Evolutionary conservation across 495 filamentous ascomycete genomes (phyloP).

Genomic region (Penicillium canariense): DNA sequence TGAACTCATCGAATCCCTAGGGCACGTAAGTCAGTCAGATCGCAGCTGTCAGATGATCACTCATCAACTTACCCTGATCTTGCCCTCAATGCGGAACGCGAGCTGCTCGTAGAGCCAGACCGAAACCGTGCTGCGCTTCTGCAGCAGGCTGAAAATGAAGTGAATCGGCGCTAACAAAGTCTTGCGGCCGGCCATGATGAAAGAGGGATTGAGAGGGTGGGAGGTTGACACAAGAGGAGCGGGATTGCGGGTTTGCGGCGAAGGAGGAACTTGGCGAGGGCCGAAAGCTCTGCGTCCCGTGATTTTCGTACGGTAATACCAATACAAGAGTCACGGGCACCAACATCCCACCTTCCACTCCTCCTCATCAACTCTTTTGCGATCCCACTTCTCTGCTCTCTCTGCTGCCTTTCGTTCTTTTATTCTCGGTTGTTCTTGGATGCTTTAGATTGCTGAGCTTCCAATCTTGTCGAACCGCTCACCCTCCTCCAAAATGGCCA

Average conservation of each 20-base stretch:
- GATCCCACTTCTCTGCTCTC: slow-evolving; percentile 6
- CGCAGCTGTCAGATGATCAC: background rate
- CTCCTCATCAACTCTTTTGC: slow-evolving; percentile 16
- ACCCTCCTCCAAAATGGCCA: slow-evolving; percentile 58
- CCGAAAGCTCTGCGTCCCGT: slow-evolving; percentile 27
- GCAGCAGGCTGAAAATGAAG: slow-evolving; percentile 96
- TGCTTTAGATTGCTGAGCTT: slow-evolving; percentile 18
- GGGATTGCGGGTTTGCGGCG: slow-evolving; percentile 1
- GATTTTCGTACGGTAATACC: slow-evolving; percentile 28
- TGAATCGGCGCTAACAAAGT: slow-evolving; percentile 96
- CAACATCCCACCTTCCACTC: slow-evolving; percentile 40
- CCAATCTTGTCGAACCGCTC: slow-evolving; percentile 13
- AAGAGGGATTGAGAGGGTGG: slow-evolving; percentile 3
- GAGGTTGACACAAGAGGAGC: background rate
- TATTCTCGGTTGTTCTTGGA: slow-evolving; percentile 14
- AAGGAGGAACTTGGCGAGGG: slow-evolving; percentile 1
- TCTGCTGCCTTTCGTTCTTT: slow-evolving; percentile 10
- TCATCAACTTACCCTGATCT: slow-evolving; percentile 68
- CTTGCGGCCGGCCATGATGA: slow-evolving; percentile 76
- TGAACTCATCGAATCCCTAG: slow-evolving; percentile 96
- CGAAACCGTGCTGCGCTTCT: slow-evolving; percentile 80
- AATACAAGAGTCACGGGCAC: slow-evolving; percentile 32
- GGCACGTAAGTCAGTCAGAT: background rate
- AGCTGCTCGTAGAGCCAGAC: slow-evolving; percentile 98
- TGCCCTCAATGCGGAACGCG: slow-evolving; percentile 88